Evolutionary conservation across 2,329 filamentous ascomycete species (phyloP), one percentile per base, ranked within the genome.

Genomic region (Sporothrix phasma): DNA sequence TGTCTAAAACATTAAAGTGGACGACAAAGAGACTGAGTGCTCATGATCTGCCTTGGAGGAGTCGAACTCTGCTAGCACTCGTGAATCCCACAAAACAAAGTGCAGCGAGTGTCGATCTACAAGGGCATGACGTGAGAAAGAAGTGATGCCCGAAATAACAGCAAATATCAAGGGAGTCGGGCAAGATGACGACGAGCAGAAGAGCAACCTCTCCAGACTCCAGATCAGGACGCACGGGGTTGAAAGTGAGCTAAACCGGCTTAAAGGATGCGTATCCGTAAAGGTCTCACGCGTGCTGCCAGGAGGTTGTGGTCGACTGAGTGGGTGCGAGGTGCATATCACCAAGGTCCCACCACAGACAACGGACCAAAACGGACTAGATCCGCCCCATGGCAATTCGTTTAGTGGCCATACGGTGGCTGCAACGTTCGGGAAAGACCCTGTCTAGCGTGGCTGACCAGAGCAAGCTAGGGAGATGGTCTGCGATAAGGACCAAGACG

Each of bases 361-460:
- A 39, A 39, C 22, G 31, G 29, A 49, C 59, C 29, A 41, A 49
- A 37, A 13, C 45, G 59, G 60, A 51, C 49, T 62, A 39, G 60
- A 53, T 46, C 34, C 46, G 24, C 31, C 22, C 60, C 60, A 54
- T 62, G 34, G 46, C 19, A 62, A 29, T 37, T n/a, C 13, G 31
- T 61, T 49, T 49, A 37, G 58, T 47, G 45, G 19, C 46, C 51
- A 56, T 56, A 54, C 34, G 39, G 17, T 37, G 19, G 45, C 19
- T 46, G 26, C 49, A 56, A 56, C 61, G 49, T 7, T 37, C 61
- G 61, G 61, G 41, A 63, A 24, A n/a, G 15, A 54, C 43, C 61
- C 22, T 39, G 51, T 63, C 53, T 63, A 63, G 61, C 61, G 61
- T 49, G 29, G 22, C 15, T 7, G 15, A 29, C 51, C 15, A 37